These are phyloP conservation scores for Spathaspora gorwiae DNA, from an alignment of 805 yeast genomes.

Conservation along the genomic window DNA sequence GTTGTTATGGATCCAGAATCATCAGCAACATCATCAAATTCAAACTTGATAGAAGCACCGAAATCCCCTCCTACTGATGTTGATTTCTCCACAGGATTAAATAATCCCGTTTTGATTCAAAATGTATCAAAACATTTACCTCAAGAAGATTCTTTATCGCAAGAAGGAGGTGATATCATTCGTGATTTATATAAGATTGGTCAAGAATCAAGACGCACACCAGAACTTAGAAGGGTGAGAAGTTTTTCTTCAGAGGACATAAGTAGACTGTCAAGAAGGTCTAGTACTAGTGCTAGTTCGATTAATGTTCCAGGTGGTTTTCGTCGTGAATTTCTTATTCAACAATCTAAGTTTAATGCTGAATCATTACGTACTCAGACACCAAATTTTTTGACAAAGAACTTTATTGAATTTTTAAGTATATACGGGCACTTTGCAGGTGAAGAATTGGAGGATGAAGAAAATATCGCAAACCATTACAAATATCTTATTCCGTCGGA, in stretches of 20 bases:
- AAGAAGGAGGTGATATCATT: constrained; percentile 51
- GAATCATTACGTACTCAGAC: constrained; percentile 11
- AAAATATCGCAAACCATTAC: constrained; percentile 52
- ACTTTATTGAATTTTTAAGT: constrained; percentile 72
- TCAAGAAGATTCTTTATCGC: constrained; percentile 26
- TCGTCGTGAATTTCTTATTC: constrained; percentile 61
- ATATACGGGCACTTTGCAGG: constrained; percentile 87
- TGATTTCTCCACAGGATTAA: constrained; percentile 14
- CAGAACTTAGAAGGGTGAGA: constrained; percentile 15
- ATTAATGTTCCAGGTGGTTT: constrained; percentile 81
- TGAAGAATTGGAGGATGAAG: constrained; percentile 67
- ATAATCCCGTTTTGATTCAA: constrained; percentile 30
- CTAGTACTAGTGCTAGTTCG: constrained; percentile 57
- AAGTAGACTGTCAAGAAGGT: constrained; percentile 36
- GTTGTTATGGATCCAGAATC: constrained; percentile 11
- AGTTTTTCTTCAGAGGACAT: constrained; percentile 1
- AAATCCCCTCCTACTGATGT: constrained; percentile 11
- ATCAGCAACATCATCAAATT: constrained; percentile 2
- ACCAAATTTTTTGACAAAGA: constrained; percentile 57
- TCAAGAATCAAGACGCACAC: constrained; percentile 9
- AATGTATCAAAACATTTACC: constrained; percentile 36
- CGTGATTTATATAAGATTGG: constrained; percentile 40
- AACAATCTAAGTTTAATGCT: constrained; percentile 21
- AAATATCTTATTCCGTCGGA: constrained; percentile 16
- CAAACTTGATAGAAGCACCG: constrained; percentile 1